Evolutionary conservation across 2,329 filamentous ascomycete species (phyloP), one percentile per base, ranked within the genome.

Genomic region (Simplicillium sp.): DNA sequence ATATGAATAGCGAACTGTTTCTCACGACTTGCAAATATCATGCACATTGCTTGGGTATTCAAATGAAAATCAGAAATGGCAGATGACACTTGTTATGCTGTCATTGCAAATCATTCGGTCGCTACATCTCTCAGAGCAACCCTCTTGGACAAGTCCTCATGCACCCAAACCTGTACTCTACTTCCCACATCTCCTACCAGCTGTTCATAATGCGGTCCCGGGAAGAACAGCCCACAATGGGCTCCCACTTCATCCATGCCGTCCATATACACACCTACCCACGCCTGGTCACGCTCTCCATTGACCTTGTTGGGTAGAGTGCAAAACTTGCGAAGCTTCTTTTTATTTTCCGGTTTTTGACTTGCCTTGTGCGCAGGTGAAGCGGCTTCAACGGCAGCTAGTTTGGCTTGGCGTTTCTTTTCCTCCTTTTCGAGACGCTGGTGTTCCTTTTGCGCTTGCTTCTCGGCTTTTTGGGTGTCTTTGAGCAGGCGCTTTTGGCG

Each of bases 161-260:
- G 65, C 4, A 87, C 75, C 86, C 86, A 92, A 14, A 67, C 66
- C 47, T 80, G 70, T 43, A 92, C 75, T 44, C 77, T 66, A 25
- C 70, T 70, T 3, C 77, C 80, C 3, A 87, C 80, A 57, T 89
- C 82, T 1, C 80, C 81, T n/a, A 90, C 79, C n/a, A 90, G 64
- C 47, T 63, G 64, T 51, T 88, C 83, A 54, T 92, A 90, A 43
- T 85, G 81, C 44, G 79, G 71, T 7, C 82, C 80, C 11, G 78
- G 63, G 35, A 86, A 76, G 63, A 94, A 95, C 39, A 95, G 65
- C 0, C 84, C 82, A 46, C 86, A 90, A 57, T 94, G 88, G 9
- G 88, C 89, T 7, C 77, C 80, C 1, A 94, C 84, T 59, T 94
- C 86, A 54, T 94, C 88, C 45, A 92, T 79, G 39, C 79, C 80